Evolutionary conservation across 1,284 basidiomycete species (phyloP).

Genomic region (Vanrija pseudolonga): DNA sequence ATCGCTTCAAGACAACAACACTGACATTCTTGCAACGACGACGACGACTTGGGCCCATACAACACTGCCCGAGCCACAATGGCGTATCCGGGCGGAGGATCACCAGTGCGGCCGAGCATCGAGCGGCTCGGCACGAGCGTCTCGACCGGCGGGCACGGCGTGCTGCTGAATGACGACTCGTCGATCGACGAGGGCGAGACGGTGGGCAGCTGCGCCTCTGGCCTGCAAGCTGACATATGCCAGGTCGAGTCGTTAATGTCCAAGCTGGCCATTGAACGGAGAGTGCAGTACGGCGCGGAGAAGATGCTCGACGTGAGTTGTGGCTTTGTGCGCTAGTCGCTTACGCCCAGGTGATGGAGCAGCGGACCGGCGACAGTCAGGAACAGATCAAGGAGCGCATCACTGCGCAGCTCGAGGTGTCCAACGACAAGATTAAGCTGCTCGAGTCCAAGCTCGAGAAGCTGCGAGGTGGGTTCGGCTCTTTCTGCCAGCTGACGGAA

Average conservation of each 20-base stretch:
- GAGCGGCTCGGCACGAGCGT: slow-evolving; percentile 20
- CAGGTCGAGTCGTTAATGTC: slow-evolving; percentile 50
- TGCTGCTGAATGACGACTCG: slow-evolving; percentile 15
- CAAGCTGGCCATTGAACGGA: slow-evolving; percentile 51
- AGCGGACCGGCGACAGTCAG: slow-evolving; percentile 29
- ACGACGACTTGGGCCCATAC: too few relatives aligned
- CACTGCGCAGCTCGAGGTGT: slow-evolving; percentile 44
- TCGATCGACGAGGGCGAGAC: slow-evolving; percentile 17
- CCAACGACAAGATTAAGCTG: slow-evolving; percentile 40
- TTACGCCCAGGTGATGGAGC: slow-evolving; percentile 38
- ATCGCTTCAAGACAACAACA: not conserved
- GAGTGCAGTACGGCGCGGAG: slow-evolving; percentile 55
- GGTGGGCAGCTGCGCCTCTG: slow-evolving; percentile 5
- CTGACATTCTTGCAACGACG: too few relatives aligned
- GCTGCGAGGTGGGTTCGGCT: slow-evolving; percentile 17
- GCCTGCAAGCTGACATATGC: not conserved
- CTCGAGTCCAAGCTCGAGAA: slow-evolving; percentile 39
- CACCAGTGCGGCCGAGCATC: slow-evolving; percentile 12
- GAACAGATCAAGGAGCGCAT: slow-evolving; percentile 42
- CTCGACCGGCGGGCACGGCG: slow-evolving; percentile 9
- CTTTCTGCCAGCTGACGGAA: slow-evolving; percentile 6
- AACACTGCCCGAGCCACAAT: too few relatives aligned
- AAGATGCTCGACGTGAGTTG: slow-evolving; percentile 53
- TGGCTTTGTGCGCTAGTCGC: not conserved
- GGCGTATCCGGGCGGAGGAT: not conserved